A percentile compares a stretch with the other conserved stretches of the same genome.
These are phyloP conservation scores for Raddia distichophylla DNA, from an alignment of 176 grass and related monocot genomes.

Conservation along the genomic window DNA sequence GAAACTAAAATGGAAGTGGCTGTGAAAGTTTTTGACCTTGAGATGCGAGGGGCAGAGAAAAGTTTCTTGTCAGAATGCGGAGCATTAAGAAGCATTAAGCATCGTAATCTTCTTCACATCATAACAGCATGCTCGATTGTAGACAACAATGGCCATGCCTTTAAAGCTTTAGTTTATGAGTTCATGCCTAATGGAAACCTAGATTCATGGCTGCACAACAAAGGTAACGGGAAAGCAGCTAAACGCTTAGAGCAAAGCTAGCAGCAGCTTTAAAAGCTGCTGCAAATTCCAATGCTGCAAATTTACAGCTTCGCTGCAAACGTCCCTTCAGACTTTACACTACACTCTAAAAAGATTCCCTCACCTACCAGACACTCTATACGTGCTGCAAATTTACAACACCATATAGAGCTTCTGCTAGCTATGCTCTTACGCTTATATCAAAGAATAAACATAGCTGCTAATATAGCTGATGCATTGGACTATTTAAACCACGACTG, in stretches of 20 bases:
- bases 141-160: constrained; percentile 39
- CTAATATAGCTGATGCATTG: constrained; percentile 49
- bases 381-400: too few species aligned
- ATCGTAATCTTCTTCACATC: constrained; percentile 50
- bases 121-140: constrained; percentile 45
- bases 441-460: constrained; percentile 39
- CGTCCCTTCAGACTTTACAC: too few species aligned
- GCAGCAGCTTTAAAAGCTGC: too few species aligned
- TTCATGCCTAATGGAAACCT: constrained; percentile 61
- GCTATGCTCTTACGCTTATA: too few species aligned
- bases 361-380: too few species aligned
- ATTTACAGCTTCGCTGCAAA: too few species aligned
- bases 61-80: constrained; percentile 57
- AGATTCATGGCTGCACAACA: constrained; percentile 55
- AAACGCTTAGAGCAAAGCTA: constrained; percentile 38
- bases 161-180: constrained; percentile 56
- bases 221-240: background rate
- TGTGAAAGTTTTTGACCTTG: constrained; percentile 51
- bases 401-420: too few species aligned
- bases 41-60: constrained; percentile 17
- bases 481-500: constrained; percentile 49
- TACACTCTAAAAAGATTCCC: too few species aligned
- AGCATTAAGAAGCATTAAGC: constrained; percentile 43
- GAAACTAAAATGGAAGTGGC: constrained; percentile 13
- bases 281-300: too few species aligned